Base-by-base conservation (phyloP, 495 filamentous ascomycete genomes). In the Pseudevernia furfuracea region DNA sequence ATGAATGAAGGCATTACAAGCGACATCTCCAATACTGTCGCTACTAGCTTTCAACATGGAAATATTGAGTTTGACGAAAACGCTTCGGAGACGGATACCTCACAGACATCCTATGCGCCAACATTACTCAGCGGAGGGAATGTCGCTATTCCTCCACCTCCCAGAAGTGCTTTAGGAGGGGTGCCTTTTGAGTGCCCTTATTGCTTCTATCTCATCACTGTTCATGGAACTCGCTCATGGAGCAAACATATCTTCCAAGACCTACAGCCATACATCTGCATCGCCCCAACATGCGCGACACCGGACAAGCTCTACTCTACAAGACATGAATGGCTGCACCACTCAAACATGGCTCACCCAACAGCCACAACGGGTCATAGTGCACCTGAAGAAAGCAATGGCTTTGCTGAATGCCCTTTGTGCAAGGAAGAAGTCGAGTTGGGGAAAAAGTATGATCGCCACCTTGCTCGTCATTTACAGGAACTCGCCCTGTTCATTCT, bases 221-320 rank as follows among this genome's bases (percentile, higher is more conserved):
- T 38, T 7, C 7, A n/a, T 10, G 48, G 28, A 38, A 41, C 38
- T 14, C 34, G 38, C 19, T 58, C 60, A 14, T 67, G 65, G 62
- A 60, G 58, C 21, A 49, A 59, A 46, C 69, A 72, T 46, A 61
- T 72, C 6, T 69, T 72, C 32, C 17, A 46, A 23, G 70, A 72
- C 64, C 28, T 71, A 8, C 57, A 64, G 55, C 69, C 70, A 6
- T 72, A 72, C 37, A 25, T 71, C 36, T 72, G 70, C 58, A 67
- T 61, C 5, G 44, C 52, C 15, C 17, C 32, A 32, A 49, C 53
- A 23, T 72, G 70, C 60, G 17, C 21, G 11, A 62, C 56, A 9
- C 55, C 66, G 7, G 23, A 63, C n/a, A 61, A 61, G n/a, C 62
- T 67, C 2, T 72, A 69, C 49, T 48, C 49, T 15, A 69, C 56